A percentile compares a stretch with the other conserved stretches of the same genome.
Evolutionary conservation across 176 grass and related monocot genomes (phyloP).

Genomic region (Microstegium vimineum): DNA sequence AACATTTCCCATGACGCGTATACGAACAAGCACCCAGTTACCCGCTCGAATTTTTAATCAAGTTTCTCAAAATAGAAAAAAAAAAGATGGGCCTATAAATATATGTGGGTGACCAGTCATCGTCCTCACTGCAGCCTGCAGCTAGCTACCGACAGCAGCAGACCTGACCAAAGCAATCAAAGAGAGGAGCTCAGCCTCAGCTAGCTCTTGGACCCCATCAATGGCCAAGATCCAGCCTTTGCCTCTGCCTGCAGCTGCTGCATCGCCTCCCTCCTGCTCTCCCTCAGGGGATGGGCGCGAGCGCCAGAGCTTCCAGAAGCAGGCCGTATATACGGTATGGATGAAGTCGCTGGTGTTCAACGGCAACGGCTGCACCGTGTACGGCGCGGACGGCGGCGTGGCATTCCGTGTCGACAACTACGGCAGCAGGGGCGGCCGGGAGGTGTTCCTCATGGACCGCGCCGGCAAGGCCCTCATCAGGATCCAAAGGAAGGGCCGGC

Average conservation of each 20-base stretch:
- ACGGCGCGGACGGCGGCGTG: constrained; percentile 37
- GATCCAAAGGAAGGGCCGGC: not conserved
- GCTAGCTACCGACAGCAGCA: not conserved
- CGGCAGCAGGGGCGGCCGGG: not conserved
- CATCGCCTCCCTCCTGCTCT: not conserved
- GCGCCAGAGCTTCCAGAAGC: not conserved
- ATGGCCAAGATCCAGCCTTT: constrained; percentile 50
- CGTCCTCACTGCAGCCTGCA: not conserved
- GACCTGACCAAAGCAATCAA: not conserved
- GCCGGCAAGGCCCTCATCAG: not conserved
- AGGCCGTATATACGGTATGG: not conserved
- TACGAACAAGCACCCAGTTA: not conserved
- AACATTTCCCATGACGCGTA: constrained; percentile 21
- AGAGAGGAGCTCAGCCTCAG: not conserved
- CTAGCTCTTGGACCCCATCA: not conserved
- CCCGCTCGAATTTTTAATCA: not conserved
- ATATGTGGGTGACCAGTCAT: not conserved
- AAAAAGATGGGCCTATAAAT: not conserved
- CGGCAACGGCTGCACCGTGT: constrained; percentile 26
- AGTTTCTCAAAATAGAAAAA: no score
- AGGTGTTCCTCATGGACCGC: not conserved
- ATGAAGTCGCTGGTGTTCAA: constrained; percentile 14
- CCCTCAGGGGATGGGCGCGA: not conserved
- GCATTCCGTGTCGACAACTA: not conserved
- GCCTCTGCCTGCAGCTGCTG: not conserved